Percentiles rank a stretch among this genome's conserved stretches.
Evolutionary conservation across 352 stramenopile species (phyloP).

Genomic region (Phytophthora fragariae): DNA sequence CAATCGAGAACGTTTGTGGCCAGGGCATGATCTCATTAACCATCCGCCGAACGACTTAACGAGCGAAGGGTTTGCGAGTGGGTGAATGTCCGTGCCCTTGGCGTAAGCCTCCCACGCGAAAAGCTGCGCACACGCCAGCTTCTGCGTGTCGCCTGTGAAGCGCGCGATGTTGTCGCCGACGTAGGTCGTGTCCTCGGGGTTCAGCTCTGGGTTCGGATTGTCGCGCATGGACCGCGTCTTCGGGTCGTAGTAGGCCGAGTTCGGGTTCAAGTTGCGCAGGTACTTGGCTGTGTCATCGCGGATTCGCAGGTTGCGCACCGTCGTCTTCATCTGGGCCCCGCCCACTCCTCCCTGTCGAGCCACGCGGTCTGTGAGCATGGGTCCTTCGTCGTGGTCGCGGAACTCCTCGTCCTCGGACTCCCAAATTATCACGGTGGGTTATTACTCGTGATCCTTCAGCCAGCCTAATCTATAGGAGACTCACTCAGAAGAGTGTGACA

Average conservation of each 20-base stretch:
- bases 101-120: conserved; percentile 96
- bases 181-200: conserved; percentile 94
- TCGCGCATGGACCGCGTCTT: conserved; percentile 99
- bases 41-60: too few relatives aligned
- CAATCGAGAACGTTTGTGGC: too few relatives aligned
- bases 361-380: conserved; percentile 94
- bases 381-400: conserved; percentile 91
- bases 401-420: conserved; percentile 94
- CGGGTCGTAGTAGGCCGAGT: conserved; percentile 99
- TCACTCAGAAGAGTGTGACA: too few relatives aligned
- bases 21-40: too few relatives aligned
- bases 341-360: conserved; percentile 96
- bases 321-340: conserved; percentile 98
- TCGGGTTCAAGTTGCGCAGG: conserved; percentile 97
- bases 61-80: conserved; percentile 95
- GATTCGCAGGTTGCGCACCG: conserved; percentile 97
- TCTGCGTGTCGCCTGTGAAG: conserved; percentile 93
- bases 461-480: too few relatives aligned
- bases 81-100: conserved; percentile 94
- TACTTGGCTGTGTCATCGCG: conserved; percentile 99
- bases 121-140: conserved; percentile 94
- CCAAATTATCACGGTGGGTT: not conserved
- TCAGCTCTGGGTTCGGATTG: conserved; percentile 97
- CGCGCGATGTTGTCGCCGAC: conserved; percentile 96
- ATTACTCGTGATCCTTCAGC: too few relatives aligned